Percentiles rank a stretch among this genome's conserved stretches.
These are phyloP conservation scores for Geranomyces variabilis DNA, from an alignment of 192 early-diverging fungal genomes.

Conservation along the genomic window DNA sequence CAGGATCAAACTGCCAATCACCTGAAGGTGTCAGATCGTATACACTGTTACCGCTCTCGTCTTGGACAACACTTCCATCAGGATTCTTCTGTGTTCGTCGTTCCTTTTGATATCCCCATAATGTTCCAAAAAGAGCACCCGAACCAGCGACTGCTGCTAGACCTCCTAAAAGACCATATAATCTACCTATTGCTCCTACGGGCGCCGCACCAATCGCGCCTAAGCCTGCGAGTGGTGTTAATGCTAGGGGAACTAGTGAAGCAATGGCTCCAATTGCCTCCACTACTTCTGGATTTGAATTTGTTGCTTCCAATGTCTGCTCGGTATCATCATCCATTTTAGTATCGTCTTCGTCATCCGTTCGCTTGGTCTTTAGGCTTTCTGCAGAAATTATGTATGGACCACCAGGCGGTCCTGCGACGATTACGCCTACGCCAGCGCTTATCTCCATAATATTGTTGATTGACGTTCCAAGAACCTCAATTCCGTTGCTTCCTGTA, in stretches of 20 bases:
- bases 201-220: too few relatives aligned
- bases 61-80: background rate
- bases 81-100: background rate
- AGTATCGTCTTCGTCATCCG: constrained; percentile 1
- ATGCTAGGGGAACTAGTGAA: too few relatives aligned
- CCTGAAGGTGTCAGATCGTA: background rate
- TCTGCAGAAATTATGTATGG: background rate
- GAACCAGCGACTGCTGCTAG: background rate
- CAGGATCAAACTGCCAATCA: background rate
- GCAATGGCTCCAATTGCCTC: too few relatives aligned
- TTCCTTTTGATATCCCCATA: background rate
- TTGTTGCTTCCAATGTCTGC: too few relatives aligned
- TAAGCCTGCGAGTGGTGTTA: too few relatives aligned
- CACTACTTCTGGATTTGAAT: too few relatives aligned
- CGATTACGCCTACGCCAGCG: background rate
- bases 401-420: background rate
- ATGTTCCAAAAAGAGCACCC: background rate
- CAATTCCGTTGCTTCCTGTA: background rate
- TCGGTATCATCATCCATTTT: background rate
- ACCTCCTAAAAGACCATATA: background rate
- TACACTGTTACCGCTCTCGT: background rate
- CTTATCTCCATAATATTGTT: background rate
- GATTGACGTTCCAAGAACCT: background rate
- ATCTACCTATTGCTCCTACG: too few relatives aligned
- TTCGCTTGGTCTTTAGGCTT: background rate